Percentiles rank a stretch among this genome's conserved stretches.
Conservation (phyloP, 2,329 filamentous ascomycete species). For the Arachnopeziza araneosa region DNA sequence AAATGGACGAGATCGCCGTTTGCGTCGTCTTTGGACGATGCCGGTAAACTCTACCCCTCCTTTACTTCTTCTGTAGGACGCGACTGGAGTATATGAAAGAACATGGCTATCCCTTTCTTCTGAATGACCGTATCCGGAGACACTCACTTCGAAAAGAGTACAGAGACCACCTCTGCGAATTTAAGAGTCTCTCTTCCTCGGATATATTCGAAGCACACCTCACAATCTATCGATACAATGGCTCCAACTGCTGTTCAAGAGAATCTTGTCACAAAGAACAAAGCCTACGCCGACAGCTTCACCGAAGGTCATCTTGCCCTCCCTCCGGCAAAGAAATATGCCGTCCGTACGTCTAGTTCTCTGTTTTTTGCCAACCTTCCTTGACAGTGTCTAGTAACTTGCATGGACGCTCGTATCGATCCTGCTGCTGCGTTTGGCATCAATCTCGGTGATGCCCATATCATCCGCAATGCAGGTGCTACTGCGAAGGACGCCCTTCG, state of each 20-base stretch:
- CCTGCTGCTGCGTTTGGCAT: conserved; percentile 65
- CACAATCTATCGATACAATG: conserved; percentile 4
- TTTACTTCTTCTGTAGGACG: background rate
- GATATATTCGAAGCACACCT: background rate
- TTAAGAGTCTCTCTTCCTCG: no score
- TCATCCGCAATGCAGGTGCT: conserved; percentile 69
- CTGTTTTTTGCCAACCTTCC: background rate
- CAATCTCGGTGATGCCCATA: conserved; percentile 68
- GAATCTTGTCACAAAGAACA: conserved; percentile 52
- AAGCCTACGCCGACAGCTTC: conserved; percentile 52
- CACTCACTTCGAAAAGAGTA: background rate
- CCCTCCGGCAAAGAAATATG: conserved; percentile 64
- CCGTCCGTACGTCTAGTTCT: conserved; percentile 44
- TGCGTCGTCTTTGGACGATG: background rate
- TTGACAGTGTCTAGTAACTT: conserved; percentile 49
- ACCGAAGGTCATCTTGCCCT: conserved; percentile 61
- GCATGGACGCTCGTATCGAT: conserved; percentile 76
- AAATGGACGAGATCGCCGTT: background rate
- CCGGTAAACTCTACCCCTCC: background rate
- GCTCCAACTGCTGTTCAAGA: conserved; percentile 40
- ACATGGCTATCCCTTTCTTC: background rate
- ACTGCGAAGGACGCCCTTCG: conserved; percentile 64
- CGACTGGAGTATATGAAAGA: background rate
- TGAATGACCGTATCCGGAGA: background rate
- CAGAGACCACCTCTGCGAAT: no score